A percentile compares a stretch with the other conserved stretches of the same genome.
phyloP scores from a whole-genome alignment of 2,329 filamentous ascomycete genomes.

The Exophiala dermatitidis region DNA sequence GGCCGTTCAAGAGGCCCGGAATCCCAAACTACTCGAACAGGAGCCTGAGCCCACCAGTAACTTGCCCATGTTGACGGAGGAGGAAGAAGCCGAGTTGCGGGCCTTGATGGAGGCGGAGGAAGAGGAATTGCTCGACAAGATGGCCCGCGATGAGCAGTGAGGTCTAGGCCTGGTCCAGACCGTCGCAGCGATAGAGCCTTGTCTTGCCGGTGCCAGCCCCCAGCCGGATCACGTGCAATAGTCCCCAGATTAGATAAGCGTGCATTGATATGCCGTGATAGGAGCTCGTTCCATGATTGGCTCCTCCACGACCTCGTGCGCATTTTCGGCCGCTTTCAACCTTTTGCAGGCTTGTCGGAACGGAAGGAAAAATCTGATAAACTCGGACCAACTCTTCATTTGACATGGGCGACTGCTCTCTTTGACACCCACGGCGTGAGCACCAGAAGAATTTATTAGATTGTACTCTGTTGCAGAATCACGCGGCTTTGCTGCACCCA shows the following conservation, averaged over 20 bases:
- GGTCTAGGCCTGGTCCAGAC: neutral
- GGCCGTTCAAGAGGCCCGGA: constrained; percentile 45
- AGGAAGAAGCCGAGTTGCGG: constrained; percentile 88
- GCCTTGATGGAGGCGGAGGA: constrained; percentile 79
- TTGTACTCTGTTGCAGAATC: neutral
- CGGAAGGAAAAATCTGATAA: no score
- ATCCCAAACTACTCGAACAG: constrained; percentile 40
- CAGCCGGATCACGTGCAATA: constrained; percentile 1
- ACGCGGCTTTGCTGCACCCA: neutral
- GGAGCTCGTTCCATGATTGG: constrained; percentile 11
- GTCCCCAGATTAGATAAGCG: constrained; percentile 18
- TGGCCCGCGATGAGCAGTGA: constrained; percentile 24
- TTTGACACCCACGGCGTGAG: no score
- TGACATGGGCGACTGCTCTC: no score
- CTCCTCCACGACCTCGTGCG: constrained; percentile 4
- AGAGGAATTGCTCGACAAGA: constrained; percentile 22
- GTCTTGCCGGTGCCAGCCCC: neutral
- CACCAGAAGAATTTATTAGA: neutral
- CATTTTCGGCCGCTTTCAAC: neutral
- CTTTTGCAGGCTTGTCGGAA: no score
- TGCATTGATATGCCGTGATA: constrained; percentile 3
- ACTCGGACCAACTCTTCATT: no score
- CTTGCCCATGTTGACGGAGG: constrained; percentile 60
- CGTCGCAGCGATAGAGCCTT: constrained; percentile 1
- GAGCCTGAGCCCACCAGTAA: constrained; percentile 40